A percentile compares a stretch with the other conserved stretches of the same genome.
Evolutionary conservation across 2,329 filamentous ascomycete species (phyloP).

Genomic region (Macrophomina pseudophaseolina): DNA sequence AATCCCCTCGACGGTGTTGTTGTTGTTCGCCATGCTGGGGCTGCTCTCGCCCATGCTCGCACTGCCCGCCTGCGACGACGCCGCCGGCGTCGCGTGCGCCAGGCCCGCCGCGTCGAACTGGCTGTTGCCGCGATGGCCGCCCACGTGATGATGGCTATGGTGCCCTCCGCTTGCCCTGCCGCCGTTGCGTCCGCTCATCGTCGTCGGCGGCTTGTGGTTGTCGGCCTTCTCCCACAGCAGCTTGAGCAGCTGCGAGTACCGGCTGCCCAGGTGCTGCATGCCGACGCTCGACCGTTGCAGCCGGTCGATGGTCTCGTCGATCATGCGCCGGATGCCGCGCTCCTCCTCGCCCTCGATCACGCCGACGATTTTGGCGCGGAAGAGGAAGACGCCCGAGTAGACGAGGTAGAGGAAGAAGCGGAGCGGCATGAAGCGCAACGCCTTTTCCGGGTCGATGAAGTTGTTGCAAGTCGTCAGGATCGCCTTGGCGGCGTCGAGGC

Average conservation of each 20-base stretch:
- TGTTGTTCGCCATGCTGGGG: slow-evolving; percentile 20
- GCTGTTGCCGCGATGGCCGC: background rate
- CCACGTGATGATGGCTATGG: background rate
- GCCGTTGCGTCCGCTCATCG: background rate
- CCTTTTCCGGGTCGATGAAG: slow-evolving; percentile 54
- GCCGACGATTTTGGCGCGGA: slow-evolving; percentile 54
- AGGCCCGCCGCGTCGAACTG: slow-evolving; percentile 33
- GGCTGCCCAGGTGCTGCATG: slow-evolving; percentile 52
- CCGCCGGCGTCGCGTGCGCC: slow-evolving; percentile 35
- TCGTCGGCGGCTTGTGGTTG: slow-evolving; percentile 14
- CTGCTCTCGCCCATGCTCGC: slow-evolving; percentile 13
- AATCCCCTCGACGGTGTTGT: slow-evolving; percentile 51
- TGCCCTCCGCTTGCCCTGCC: slow-evolving; percentile 3
- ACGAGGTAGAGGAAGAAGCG: slow-evolving; percentile 57
- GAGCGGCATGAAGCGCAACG: slow-evolving; percentile 54
- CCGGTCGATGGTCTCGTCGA: slow-evolving; percentile 52
- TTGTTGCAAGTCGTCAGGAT: slow-evolving; percentile 57
- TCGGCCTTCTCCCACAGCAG: slow-evolving; percentile 55
- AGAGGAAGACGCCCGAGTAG: slow-evolving; percentile 56
- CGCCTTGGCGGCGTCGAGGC: slow-evolving; percentile 55
- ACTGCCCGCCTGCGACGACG: slow-evolving; percentile 30
- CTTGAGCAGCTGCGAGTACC: slow-evolving; percentile 54
- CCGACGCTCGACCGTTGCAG: slow-evolving; percentile 50
- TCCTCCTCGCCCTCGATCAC: slow-evolving; percentile 56
- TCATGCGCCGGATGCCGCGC: slow-evolving; percentile 51